phyloP scores from a whole-genome alignment of 371 early-diverging fungal species.

The Rhizopus sp. region DNA sequence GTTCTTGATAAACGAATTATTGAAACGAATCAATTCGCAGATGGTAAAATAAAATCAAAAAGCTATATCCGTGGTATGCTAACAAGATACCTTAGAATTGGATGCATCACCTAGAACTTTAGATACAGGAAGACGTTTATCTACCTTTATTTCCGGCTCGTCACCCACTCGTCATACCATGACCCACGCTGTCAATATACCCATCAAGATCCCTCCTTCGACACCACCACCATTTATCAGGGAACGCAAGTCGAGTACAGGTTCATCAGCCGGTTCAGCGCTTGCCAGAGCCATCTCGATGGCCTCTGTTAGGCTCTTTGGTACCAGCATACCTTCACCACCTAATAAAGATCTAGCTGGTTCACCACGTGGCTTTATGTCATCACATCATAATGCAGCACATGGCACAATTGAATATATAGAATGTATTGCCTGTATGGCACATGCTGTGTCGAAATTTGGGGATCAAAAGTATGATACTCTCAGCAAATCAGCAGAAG shows the following conservation, averaged over 20 bases:
- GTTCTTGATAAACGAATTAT: slow-evolving; percentile 82
- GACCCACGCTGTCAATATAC: slow-evolving; percentile 29
- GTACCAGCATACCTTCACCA: slow-evolving; percentile 56
- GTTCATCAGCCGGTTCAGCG: slow-evolving; percentile 49
- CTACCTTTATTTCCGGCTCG: not conserved
- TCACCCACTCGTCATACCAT: slow-evolving; percentile 1
- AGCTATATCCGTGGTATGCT: not conserved
- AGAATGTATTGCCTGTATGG: slow-evolving; percentile 64
- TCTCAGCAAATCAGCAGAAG: slow-evolving; percentile 13
- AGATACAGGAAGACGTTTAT: slow-evolving; percentile 5
- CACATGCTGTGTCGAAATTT: slow-evolving; percentile 64
- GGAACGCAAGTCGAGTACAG: slow-evolving; percentile 46
- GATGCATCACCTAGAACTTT: slow-evolving; percentile 13
- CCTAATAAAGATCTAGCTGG: slow-evolving; percentile 23
- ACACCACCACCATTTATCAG: slow-evolving; percentile 42
- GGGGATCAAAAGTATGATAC: slow-evolving; percentile 61
- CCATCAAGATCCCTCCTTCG: slow-evolving; percentile 30
- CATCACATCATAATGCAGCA: slow-evolving; percentile 15
- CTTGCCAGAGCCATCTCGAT: slow-evolving; percentile 63
- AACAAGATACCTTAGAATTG: slow-evolving; percentile 2
- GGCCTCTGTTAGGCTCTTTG: slow-evolving; percentile 63
- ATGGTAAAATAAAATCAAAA: slow-evolving; percentile 50
- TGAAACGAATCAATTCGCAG: slow-evolving; percentile 87
- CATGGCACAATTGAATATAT: slow-evolving; percentile 48
- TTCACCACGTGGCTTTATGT: slow-evolving; percentile 39